Evolutionary conservation across 2,329 filamentous ascomycete species (phyloP).

Genomic region (Rhytidhysteron rufulum): DNA sequence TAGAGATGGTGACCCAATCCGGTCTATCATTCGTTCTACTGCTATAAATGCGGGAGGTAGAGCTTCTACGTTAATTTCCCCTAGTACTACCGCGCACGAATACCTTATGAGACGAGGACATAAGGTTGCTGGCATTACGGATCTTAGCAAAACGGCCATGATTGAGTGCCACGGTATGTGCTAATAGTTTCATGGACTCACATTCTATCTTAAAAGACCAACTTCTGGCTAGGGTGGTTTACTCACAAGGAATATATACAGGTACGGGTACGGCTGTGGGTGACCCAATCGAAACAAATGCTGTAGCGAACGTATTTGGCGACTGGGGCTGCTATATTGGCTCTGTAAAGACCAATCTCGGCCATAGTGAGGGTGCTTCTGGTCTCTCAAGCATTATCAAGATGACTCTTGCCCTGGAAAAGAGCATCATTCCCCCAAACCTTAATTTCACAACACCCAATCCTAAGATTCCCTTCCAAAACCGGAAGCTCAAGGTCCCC

Average conservation of each 20-base stretch:
- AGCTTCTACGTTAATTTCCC: conserved; percentile 24
- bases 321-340: conserved; percentile 6
- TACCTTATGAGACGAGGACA: conserved; percentile 32
- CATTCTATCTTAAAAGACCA: too few species aligned
- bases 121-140: conserved; percentile 26
- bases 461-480: conserved; percentile 4
- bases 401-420: conserved; percentile 12
- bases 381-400: conserved; percentile 12
- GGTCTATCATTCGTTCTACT: conserved; percentile 21
- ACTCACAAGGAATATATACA: conserved; percentile 21
- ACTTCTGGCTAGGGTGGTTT: too few species aligned
- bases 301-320: conserved; percentile 8
- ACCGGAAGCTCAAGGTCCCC: conserved; percentile 12
- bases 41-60: conserved; percentile 25
- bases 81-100: conserved; percentile 18
- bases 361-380: conserved; percentile 10
- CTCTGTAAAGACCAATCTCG: conserved; percentile 15
- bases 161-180: conserved; percentile 30
- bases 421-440: conserved; percentile 7
- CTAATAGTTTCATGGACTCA: too few species aligned
- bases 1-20: conserved; percentile 21
- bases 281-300: conserved; percentile 15
- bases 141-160: conserved; percentile 14
- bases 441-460: conserved; percentile 8
- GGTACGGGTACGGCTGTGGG: conserved; percentile 54